Evolutionary conservation across 345 rosid species (phyloP).

Genomic region (Clarkia xantiana): DNA sequence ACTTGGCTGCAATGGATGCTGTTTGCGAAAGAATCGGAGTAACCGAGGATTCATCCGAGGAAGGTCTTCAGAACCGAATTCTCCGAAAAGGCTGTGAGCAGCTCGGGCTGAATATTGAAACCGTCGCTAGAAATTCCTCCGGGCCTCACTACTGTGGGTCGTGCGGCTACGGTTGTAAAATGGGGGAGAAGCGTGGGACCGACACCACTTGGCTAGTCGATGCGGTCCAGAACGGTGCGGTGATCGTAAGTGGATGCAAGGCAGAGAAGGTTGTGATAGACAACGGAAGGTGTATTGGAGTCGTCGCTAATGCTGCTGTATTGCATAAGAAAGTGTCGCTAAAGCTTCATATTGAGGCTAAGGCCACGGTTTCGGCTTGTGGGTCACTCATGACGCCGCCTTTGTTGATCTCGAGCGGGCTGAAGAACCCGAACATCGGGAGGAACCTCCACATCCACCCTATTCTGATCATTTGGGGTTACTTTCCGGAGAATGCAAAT

Average conservation of each 20-base stretch:
- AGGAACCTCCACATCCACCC: conserved; percentile 13
- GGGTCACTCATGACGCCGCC: conserved; percentile 14
- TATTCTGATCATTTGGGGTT: conserved; percentile 10
- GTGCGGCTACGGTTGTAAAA: conserved; percentile 13
- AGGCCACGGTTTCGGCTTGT: conserved; percentile 14
- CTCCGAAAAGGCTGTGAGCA: conserved; percentile 11
- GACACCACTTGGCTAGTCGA: conserved; percentile 14
- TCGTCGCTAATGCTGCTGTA: conserved; percentile 3
- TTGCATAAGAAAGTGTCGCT: background rate
- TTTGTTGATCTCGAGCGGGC: conserved; percentile 12
- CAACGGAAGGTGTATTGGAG: conserved; percentile 9
- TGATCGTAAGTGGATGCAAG: conserved; percentile 15
- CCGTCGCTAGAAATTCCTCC: conserved; percentile 10
- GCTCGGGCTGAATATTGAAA: conserved; percentile 6
- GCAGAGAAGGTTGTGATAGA: conserved; percentile 10
- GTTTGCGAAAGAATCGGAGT: conserved; percentile 12
- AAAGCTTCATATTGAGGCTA: conserved; percentile 12
- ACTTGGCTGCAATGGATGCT: conserved; percentile 7
- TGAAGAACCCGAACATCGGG: conserved; percentile 15
- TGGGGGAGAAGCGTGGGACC: conserved; percentile 11
- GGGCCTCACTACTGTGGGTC: conserved; percentile 14
- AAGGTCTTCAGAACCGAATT: conserved; percentile 13
- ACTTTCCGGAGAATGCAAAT: conserved; percentile 10
- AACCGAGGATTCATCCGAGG: conserved; percentile 7
- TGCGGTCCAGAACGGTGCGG: conserved; percentile 13